Conservation (phyloP, 768 basidiomycete genomes). For the Termitomyces sp. region DNA sequence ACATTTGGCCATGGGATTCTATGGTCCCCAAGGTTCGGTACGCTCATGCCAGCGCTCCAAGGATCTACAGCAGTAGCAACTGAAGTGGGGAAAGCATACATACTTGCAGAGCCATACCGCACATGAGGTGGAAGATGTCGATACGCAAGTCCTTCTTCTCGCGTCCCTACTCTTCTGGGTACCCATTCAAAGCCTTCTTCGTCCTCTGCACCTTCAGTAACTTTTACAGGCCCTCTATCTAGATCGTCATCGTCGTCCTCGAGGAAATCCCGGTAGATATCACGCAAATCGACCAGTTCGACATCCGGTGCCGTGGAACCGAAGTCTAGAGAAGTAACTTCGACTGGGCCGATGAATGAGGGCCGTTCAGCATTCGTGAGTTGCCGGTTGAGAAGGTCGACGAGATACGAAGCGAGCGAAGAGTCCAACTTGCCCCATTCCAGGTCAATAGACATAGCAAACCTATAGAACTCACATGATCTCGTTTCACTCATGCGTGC, state of each 20-base stretch:
- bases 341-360: conserved; percentile 92
- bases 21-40: conserved; percentile 39
- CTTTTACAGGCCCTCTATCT: conserved; percentile 50
- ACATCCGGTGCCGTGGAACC: conserved; percentile 81
- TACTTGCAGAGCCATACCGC: conserved; percentile 58
- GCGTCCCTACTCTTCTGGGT: conserved; percentile 57
- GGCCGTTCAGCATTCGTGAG: conserved; percentile 73
- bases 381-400: conserved; percentile 77
- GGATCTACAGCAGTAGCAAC: conserved; percentile 43
- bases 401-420: conserved; percentile 64
- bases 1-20: conserved; percentile 26
- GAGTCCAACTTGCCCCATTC: conserved; percentile 87
- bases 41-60: conserved; percentile 39
- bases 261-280: conserved; percentile 93
- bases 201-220: conserved; percentile 51
- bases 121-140: conserved; percentile 74
- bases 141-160: conserved; percentile 58
- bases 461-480: conserved; percentile 5
- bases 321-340: conserved; percentile 84
- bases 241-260: conserved; percentile 72
- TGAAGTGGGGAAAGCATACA: conserved; percentile 55
- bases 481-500: neutral
- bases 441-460: conserved; percentile 87
- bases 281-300: conserved; percentile 87
- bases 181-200: conserved; percentile 88